phyloP scores from a whole-genome alignment of 352 stramenopile species.

The Phytophthora megakarya region DNA sequence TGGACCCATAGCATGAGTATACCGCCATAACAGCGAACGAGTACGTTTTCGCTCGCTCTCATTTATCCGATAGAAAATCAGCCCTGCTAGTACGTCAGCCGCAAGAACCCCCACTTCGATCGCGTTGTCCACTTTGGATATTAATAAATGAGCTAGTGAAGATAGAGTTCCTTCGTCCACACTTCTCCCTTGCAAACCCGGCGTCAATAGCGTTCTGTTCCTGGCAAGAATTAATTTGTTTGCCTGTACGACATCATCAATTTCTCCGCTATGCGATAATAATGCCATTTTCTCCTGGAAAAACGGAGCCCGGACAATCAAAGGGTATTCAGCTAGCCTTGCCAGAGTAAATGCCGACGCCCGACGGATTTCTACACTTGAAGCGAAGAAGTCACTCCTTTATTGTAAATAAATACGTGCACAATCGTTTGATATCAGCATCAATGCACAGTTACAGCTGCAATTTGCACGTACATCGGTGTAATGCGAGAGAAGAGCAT shows the following conservation, averaged over 20 bases:
- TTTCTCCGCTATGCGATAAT: constrained; percentile 14
- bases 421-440: neutral
- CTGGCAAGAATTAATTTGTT: constrained; percentile 37
- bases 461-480: constrained; percentile 3
- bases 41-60: constrained; percentile 4
- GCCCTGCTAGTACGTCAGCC: constrained; percentile 18
- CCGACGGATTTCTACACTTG: constrained; percentile 24
- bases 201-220: constrained; percentile 33
- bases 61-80: constrained; percentile 18
- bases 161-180: constrained; percentile 22
- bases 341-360: constrained; percentile 40
- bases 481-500: constrained; percentile 19
- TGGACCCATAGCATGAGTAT: constrained; percentile 14
- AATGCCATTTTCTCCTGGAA: constrained; percentile 42
- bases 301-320: constrained; percentile 28
- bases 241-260: constrained; percentile 19
- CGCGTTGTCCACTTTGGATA: neutral
- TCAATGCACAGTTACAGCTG: neutral
- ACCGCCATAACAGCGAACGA: constrained; percentile 19
- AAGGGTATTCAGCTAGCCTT: constrained; percentile 31
- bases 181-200: constrained; percentile 30
- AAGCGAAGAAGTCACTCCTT: constrained; percentile 2
- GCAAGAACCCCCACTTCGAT: constrained; percentile 10
- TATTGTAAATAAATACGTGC: neutral
- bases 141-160: constrained; percentile 2